These are phyloP conservation scores for Phascolomyces articulosus DNA, from an alignment of 371 early-diverging fungal genomes.

Conservation along the genomic window DNA sequence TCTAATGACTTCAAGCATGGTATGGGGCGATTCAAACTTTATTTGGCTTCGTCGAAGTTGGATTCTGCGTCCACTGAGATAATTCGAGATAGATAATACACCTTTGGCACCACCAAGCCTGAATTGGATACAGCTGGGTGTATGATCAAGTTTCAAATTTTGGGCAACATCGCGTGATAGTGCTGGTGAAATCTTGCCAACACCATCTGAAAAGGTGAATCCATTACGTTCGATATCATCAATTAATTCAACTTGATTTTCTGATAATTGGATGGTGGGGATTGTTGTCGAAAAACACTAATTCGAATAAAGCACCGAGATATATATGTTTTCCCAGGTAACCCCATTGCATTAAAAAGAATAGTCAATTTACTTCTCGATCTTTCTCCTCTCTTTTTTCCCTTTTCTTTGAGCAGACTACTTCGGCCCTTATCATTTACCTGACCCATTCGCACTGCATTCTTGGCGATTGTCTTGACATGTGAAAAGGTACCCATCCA, in stretches of 20 bases:
- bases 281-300: constrained; percentile 72
- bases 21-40: constrained; percentile 69
- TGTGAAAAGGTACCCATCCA: constrained; percentile 80
- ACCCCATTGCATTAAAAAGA: no score
- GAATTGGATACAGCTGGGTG: constrained; percentile 82
- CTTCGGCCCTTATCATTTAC: constrained; percentile 18
- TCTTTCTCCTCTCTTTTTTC: neutral
- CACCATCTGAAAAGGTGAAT: constrained; percentile 83
- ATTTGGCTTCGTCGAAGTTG: constrained; percentile 69
- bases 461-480: constrained; percentile 74
- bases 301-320: no score
- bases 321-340: no score
- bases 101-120: constrained; percentile 87
- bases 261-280: constrained; percentile 44
- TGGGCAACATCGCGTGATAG: constrained; percentile 59
- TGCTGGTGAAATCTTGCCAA: constrained; percentile 67
- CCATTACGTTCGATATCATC: constrained; percentile 60
- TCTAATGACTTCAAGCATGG: constrained; percentile 66
- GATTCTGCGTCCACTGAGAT: constrained; percentile 31
- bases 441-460: constrained; percentile 78
- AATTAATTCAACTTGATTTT: constrained; percentile 46
- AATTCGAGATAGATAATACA: constrained; percentile 49
- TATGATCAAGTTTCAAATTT: constrained; percentile 46
- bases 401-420: neutral
- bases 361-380: no score